phyloP scores from a whole-genome alignment of 2,329 filamentous ascomycete species.

The Stagonosporopsis chrysanthemi region DNA sequence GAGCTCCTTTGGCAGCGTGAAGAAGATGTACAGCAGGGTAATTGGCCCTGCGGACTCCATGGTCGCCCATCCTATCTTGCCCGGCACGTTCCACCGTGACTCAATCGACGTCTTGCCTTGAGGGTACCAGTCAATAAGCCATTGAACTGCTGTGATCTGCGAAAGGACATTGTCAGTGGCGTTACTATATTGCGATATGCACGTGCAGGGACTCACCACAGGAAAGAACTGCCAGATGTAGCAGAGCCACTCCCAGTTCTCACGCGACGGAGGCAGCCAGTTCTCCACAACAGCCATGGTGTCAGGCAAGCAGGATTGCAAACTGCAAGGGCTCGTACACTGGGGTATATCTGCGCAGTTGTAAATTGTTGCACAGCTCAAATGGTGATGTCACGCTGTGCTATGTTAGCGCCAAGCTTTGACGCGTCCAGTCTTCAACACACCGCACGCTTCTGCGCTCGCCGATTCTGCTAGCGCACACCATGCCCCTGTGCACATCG shows the following conservation, averaged over 20 bases:
- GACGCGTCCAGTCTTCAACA: slow-evolving; percentile 1
- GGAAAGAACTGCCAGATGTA: slow-evolving; percentile 60
- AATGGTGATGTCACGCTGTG: slow-evolving; percentile 15
- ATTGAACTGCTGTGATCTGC: slow-evolving; percentile 77
- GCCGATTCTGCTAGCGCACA: neutral
- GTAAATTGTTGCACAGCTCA: neutral
- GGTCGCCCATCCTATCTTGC: slow-evolving; percentile 82
- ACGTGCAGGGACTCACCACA: slow-evolving; percentile 47
- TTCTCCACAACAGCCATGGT: slow-evolving; percentile 54
- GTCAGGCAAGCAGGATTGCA: neutral
- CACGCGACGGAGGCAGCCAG: slow-evolving; percentile 58
- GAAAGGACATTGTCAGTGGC: neutral
- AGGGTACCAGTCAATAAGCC: slow-evolving; percentile 77
- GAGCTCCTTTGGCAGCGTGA: slow-evolving; percentile 66
- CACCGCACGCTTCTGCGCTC: neutral
- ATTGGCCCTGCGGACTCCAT: slow-evolving; percentile 87
- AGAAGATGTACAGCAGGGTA: slow-evolving; percentile 81
- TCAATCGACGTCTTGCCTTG: slow-evolving; percentile 88
- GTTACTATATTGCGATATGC: neutral
- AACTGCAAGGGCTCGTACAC: neutral
- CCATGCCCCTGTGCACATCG: neutral
- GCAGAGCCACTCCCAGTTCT: slow-evolving; percentile 58
- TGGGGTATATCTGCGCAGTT: neutral
- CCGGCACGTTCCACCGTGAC: slow-evolving; percentile 83
- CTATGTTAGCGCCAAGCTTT: neutral